These are phyloP conservation scores for Naganishia vaughanmartiniae DNA, from an alignment of 768 basidiomycete genomes.

Conservation along the genomic window DNA sequence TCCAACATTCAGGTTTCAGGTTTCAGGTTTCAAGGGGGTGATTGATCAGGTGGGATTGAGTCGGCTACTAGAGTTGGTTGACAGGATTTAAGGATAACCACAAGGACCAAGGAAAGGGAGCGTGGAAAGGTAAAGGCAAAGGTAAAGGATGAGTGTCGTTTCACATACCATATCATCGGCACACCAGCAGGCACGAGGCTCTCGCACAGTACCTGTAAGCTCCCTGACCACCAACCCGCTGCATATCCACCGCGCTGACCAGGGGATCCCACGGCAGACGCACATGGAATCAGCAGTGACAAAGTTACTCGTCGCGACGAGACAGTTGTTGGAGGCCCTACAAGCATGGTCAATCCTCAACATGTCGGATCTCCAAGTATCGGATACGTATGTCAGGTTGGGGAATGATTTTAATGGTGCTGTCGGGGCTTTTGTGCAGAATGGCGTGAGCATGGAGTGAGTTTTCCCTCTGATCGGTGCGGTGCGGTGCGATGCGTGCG, in stretches of 20 bases:
- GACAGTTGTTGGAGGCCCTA: constrained; percentile 74
- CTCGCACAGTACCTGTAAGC: not conserved
- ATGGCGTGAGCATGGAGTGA: constrained; percentile 86
- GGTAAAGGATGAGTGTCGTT: not conserved
- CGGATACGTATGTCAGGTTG: constrained; percentile 92
- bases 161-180: not conserved
- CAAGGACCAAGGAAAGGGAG: too few species aligned
- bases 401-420: constrained; percentile 97
- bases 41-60: too few species aligned
- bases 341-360: constrained; percentile 45
- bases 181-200: not conserved
- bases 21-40: too few species aligned
- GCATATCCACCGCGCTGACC: too few species aligned
- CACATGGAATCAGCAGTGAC: constrained; percentile 81
- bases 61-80: too few species aligned
- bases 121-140: not conserved
- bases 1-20: not conserved
- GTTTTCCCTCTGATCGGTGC: constrained; percentile 49
- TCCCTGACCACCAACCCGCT: not conserved
- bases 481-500: too few species aligned
- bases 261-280: not conserved
- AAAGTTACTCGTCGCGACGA: constrained; percentile 86
- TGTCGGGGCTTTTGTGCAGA: constrained; percentile 78
- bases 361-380: constrained; percentile 59
- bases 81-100: too few species aligned